phyloP scores from a whole-genome alignment of 2,329 filamentous ascomycete genomes.

The Apiospora arundinis region DNA sequence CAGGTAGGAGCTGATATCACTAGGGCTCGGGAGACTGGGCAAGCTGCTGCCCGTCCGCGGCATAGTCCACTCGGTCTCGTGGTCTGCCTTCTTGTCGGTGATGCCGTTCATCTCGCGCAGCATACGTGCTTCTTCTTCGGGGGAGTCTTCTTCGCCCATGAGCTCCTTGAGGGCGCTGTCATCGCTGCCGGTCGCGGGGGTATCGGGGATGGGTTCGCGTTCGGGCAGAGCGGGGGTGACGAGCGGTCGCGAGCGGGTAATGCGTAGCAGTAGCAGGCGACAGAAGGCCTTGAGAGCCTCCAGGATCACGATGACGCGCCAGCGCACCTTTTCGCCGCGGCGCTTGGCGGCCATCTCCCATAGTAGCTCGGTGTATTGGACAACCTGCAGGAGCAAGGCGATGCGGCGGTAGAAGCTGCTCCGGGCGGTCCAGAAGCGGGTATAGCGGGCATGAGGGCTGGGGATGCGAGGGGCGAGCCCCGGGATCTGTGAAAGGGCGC shows the following conservation, averaged over 20 bases:
- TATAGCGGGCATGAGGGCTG: conserved; percentile 69
- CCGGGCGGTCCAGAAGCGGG: conserved; percentile 68
- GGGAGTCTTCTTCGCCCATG: conserved; percentile 45
- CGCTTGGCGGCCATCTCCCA: conserved; percentile 97
- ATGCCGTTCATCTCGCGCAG: conserved; percentile 48
- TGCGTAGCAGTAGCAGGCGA: conserved; percentile 76
- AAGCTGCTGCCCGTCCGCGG: conserved; percentile 89
- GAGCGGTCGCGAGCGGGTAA: conserved; percentile 83
- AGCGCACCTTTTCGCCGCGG: conserved; percentile 79
- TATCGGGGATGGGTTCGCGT: conserved; percentile 76
- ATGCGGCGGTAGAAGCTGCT: conserved; percentile 78
- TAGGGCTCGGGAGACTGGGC: conserved; percentile 79
- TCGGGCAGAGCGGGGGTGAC: conserved; percentile 86
- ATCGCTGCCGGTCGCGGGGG: conserved; percentile 58
- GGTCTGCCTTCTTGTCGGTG: conserved; percentile 51
- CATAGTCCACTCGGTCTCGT: conserved; percentile 80
- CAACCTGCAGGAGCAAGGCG: conserved; percentile 83
- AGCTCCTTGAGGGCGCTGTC: conserved; percentile 46
- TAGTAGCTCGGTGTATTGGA: conserved; percentile 93
- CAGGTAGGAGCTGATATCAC: conserved; percentile 86
- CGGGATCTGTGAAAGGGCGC: conserved; percentile 66
- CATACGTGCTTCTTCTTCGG: conserved; percentile 39
- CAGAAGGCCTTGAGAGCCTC: conserved; percentile 89
- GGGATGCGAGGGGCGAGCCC: conserved; percentile 59
- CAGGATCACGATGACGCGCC: conserved; percentile 85